phyloP scores from a whole-genome alignment of 2,329 filamentous ascomycete genomes.

The Phyllosticta citriasiana region DNA sequence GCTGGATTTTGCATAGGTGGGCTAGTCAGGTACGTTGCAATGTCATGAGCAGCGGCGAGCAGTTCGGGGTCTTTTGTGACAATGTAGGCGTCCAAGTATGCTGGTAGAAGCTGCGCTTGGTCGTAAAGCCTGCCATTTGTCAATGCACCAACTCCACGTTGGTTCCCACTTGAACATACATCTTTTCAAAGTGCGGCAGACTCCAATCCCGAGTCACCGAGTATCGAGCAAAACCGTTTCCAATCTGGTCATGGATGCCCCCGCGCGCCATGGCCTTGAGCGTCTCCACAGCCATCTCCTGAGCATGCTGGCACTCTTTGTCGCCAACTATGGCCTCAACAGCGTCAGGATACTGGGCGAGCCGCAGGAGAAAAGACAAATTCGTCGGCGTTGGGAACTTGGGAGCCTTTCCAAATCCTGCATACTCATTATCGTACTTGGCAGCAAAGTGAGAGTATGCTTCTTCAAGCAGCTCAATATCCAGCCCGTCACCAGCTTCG shows the following conservation, averaged over 20 bases:
- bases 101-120: slow-evolving; percentile 72
- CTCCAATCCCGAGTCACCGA: slow-evolving; percentile 89
- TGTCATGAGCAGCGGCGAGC: slow-evolving; percentile 66
- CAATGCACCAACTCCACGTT: neutral
- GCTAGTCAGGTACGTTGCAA: slow-evolving; percentile 76
- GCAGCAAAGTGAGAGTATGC: slow-evolving; percentile 70
- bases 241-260: slow-evolving; percentile 65
- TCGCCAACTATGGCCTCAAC: slow-evolving; percentile 84
- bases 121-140: slow-evolving; percentile 55
- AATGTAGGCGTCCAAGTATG: slow-evolving; percentile 82
- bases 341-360: slow-evolving; percentile 59
- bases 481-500: slow-evolving; percentile 55
- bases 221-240: slow-evolving; percentile 72
- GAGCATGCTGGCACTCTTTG: slow-evolving; percentile 62
- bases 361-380: slow-evolving; percentile 67
- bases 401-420: slow-evolving; percentile 65
- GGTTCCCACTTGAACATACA: slow-evolving; percentile 32
- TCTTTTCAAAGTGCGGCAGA: slow-evolving; percentile 93
- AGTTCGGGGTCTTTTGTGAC: slow-evolving; percentile 59
- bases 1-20: slow-evolving; percentile 54
- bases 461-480: slow-evolving; percentile 85
- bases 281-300: slow-evolving; percentile 70
- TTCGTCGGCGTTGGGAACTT: slow-evolving; percentile 90
- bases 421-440: slow-evolving; percentile 69
- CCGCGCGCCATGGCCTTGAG: slow-evolving; percentile 67